A percentile compares a stretch with the other conserved stretches of the same genome.
Evolutionary conservation across 345 rosid species (phyloP).

Genomic region (thale cress (Arabidopsis thaliana)): DNA sequence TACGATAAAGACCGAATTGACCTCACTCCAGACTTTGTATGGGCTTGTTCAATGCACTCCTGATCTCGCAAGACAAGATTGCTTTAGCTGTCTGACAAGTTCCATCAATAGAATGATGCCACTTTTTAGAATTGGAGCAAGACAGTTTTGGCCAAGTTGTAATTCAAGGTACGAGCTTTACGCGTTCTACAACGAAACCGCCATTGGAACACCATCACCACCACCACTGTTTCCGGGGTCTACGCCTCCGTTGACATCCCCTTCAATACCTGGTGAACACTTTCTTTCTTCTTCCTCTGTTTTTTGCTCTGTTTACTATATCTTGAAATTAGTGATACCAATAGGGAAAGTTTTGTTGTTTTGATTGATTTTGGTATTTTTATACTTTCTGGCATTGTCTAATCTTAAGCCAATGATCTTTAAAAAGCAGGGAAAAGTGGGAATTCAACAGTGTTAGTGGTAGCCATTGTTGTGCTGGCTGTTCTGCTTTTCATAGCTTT

Average conservation of each 20-base stretch:
- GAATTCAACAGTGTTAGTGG: background rate
- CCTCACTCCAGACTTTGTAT: background rate
- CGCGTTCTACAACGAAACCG: too few relatives aligned
- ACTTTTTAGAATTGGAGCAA: conserved; percentile 21
- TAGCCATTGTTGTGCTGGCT: background rate
- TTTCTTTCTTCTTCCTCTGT: background rate
- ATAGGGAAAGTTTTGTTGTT: background rate
- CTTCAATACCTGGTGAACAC: background rate
- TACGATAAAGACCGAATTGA: background rate
- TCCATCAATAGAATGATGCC: background rate
- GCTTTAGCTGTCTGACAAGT: conserved; percentile 36
- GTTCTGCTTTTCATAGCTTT: conserved; percentile 11
- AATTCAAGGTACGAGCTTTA: background rate
- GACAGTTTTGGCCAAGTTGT: background rate
- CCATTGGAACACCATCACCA: too few relatives aligned
- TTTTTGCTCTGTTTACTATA: background rate
- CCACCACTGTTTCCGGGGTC: too few relatives aligned
- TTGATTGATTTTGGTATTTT: too few relatives aligned
- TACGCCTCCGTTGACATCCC: background rate
- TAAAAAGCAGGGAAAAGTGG: background rate
- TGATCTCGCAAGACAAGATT: background rate
- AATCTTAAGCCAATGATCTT: background rate
- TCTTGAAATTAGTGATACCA: too few relatives aligned
- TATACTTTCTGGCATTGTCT: background rate
- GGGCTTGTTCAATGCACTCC: background rate